Evolutionary conservation across 805 yeast genomes (phyloP).

Genomic region (Candida insectorum): DNA sequence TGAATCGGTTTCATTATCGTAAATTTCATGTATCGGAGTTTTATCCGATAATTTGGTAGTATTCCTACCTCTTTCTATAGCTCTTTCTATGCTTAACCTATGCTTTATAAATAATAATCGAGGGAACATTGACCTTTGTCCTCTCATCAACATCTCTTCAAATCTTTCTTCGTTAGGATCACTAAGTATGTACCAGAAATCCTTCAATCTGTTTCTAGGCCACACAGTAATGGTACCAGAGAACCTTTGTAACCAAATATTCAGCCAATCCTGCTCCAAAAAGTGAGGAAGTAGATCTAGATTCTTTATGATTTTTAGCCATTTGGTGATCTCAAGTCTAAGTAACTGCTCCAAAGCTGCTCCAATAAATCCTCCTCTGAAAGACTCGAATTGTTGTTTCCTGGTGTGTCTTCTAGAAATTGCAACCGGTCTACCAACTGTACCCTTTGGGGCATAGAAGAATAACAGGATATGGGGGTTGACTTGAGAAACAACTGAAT

Average conservation of each 20-base stretch:
- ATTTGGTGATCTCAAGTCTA: slow-evolving; percentile 71
- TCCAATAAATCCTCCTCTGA: slow-evolving; percentile 75
- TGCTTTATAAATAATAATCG: slow-evolving; percentile 62
- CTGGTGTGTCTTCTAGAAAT: slow-evolving; percentile 41
- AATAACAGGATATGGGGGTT: slow-evolving; percentile 78
- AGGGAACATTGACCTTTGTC: slow-evolving; percentile 66
- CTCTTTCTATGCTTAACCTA: slow-evolving; percentile 61
- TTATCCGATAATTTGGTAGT: slow-evolving; percentile 13
- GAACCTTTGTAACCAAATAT: slow-evolving; percentile 68
- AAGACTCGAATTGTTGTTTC: slow-evolving; percentile 31
- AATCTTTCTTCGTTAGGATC: slow-evolving; percentile 65
- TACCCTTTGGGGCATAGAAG: slow-evolving; percentile 75
- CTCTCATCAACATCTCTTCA: slow-evolving; percentile 53
- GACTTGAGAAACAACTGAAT: slow-evolving; percentile 75
- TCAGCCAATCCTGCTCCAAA: slow-evolving; percentile 78
- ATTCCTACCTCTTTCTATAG: slow-evolving; percentile 52
- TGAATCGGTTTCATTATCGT: slow-evolving; percentile 13
- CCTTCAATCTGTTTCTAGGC: slow-evolving; percentile 60
- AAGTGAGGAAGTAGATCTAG: slow-evolving; percentile 66
- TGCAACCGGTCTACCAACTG: slow-evolving; percentile 76
- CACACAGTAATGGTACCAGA: slow-evolving; percentile 75
- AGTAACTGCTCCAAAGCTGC: slow-evolving; percentile 69
- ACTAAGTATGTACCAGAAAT: slow-evolving; percentile 59
- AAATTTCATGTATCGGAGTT: not conserved
- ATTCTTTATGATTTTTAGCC: slow-evolving; percentile 64